Conservation (phyloP, 2,329 filamentous ascomycete genomes). For the Ascochyta lentis region DNA sequence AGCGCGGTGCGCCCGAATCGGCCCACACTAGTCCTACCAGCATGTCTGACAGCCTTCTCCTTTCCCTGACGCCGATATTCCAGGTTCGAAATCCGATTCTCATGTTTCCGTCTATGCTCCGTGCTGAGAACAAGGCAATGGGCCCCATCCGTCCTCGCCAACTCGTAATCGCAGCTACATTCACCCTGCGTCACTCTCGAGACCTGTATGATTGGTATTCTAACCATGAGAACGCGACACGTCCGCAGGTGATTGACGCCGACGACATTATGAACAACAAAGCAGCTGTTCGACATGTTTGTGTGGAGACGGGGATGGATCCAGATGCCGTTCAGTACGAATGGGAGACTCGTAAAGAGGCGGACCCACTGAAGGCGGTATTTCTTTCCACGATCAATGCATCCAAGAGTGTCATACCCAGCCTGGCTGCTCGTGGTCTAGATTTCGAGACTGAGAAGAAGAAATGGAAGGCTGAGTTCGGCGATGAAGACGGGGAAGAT, state of each 20-base stretch:
- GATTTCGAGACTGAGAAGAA: constrained; percentile 17
- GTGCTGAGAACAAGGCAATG: constrained; percentile 7
- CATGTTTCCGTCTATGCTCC: constrained; percentile 26
- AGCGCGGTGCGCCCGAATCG: constrained; percentile 7
- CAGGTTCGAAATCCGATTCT: constrained; percentile 25
- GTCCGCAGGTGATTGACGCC: constrained; percentile 22
- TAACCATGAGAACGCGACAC: not conserved
- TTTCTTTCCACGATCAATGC: constrained; percentile 16
- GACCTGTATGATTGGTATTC: constrained; percentile 23
- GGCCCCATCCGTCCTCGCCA: not conserved
- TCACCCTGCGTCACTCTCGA: constrained; percentile 6
- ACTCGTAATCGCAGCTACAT: not conserved
- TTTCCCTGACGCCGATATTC: constrained; percentile 22
- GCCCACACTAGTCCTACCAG: constrained; percentile 21
- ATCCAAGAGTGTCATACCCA: constrained; percentile 18
- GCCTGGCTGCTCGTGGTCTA: constrained; percentile 6
- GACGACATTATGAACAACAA: constrained; percentile 25
- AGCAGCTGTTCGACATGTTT: constrained; percentile 17
- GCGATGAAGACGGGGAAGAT: constrained; percentile 10
- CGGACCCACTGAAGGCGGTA: constrained; percentile 4
- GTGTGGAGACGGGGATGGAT: constrained; percentile 14
- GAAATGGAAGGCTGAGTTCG: constrained; percentile 23
- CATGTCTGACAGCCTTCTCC: constrained; percentile 22
- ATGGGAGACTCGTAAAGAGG: constrained; percentile 16
- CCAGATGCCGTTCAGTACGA: constrained; percentile 21